Conservation (phyloP, 139 green algal genomes). For the Chlorella sp. region DNA sequence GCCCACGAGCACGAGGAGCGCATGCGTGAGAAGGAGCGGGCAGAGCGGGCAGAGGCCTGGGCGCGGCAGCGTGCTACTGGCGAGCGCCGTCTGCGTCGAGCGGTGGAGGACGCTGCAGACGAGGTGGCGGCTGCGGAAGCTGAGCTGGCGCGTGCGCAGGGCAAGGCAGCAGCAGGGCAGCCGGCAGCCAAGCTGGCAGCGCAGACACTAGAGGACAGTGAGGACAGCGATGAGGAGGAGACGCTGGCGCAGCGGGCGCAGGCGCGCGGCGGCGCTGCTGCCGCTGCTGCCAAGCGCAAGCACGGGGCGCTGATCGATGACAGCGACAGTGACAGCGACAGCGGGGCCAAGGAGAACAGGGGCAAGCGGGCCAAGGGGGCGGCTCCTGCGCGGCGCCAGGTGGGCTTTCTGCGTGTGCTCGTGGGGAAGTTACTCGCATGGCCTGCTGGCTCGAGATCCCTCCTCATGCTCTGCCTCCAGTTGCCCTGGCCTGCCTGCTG, state of each 20-base stretch:
- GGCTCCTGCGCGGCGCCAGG: background rate
- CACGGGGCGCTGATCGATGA: background rate
- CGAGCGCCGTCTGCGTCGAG: background rate
- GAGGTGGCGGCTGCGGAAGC: background rate
- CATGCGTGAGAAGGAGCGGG: background rate
- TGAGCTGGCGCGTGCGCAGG: background rate
- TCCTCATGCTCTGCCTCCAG: too few species aligned
- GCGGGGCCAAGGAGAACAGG: too few species aligned
- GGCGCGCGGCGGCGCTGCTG: background rate
- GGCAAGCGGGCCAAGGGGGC: background rate
- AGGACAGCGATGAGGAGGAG: background rate
- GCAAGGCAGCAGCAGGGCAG: background rate
- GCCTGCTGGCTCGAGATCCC: too few species aligned
- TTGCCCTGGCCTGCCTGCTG: too few species aligned
- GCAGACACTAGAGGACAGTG: background rate
- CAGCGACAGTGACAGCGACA: too few species aligned
- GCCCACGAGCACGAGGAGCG: background rate
- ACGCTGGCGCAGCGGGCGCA: background rate
- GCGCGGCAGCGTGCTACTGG: background rate
- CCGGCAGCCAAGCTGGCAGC: background rate
- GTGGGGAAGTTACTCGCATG: too few species aligned
- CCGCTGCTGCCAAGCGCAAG: background rate
- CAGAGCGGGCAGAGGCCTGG: background rate
- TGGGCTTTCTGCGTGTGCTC: too few species aligned
- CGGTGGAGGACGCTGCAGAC: background rate